These are phyloP conservation scores for Rhytidhysteron rufulum DNA, from an alignment of 2,329 filamentous ascomycete species.

Conservation along the genomic window DNA sequence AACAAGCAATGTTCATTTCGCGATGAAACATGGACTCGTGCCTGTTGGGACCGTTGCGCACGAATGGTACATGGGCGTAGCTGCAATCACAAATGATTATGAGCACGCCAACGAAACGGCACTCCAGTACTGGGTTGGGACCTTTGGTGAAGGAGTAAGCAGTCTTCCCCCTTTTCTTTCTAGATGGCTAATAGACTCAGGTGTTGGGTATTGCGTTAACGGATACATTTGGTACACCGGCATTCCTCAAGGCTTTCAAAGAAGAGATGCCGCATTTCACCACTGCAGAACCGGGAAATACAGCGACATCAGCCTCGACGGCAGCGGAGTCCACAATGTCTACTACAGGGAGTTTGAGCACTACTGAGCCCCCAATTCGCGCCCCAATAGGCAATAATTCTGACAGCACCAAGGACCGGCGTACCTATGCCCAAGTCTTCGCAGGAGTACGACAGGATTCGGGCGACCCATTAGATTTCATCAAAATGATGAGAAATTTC, in stretches of 20 bases:
- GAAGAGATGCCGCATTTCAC: constrained; percentile 55
- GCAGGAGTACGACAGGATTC: constrained; percentile 86
- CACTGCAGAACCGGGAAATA: constrained; percentile 37
- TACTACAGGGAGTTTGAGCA: constrained; percentile 33
- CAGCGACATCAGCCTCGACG: constrained; percentile 37
- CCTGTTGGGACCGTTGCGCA: constrained; percentile 91
- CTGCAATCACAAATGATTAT: constrained; percentile 85
- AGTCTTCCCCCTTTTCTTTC: neutral
- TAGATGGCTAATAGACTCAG: constrained; percentile 18
- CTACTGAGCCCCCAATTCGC: constrained; percentile 42
- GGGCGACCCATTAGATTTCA: constrained; percentile 76
- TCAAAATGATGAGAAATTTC: constrained; percentile 74
- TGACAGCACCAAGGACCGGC: constrained; percentile 40
- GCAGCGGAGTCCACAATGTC: constrained; percentile 42
- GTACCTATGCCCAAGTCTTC: constrained; percentile 77
- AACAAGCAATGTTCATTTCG: constrained; percentile 95
- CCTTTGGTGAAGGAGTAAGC: constrained; percentile 72
- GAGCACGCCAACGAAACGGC: constrained; percentile 78
- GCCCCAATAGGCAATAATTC: constrained; percentile 34
- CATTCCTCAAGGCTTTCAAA: constrained; percentile 82
- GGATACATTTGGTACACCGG: constrained; percentile 90
- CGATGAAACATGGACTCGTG: constrained; percentile 82
- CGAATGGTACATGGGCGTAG: constrained; percentile 99
- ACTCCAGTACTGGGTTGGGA: constrained; percentile 82
- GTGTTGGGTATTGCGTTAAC: constrained; percentile 86